Conservation (phyloP, 768 basidiomycete genomes). For the Leccinum longicurvipes region DNA sequence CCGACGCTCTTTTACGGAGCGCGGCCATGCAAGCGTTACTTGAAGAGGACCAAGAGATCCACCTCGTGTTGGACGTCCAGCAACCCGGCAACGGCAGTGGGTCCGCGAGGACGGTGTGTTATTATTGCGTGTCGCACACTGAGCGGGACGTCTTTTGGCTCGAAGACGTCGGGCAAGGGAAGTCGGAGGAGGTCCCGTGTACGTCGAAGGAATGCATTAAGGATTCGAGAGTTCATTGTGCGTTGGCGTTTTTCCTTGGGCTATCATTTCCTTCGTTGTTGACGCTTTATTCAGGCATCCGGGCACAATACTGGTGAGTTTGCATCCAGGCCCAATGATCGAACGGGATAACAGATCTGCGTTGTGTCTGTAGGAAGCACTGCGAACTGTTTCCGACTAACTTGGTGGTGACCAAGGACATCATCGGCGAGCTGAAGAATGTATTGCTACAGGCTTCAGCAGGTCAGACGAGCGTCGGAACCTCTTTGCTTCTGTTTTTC, state of each 20-base stretch:
- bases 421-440: constrained; percentile 19
- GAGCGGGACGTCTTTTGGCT: constrained; percentile 31
- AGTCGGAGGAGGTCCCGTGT: constrained; percentile 20
- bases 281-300: constrained; percentile 20
- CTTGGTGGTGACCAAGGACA: constrained; percentile 16
- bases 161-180: constrained; percentile 19
- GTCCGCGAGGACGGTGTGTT: constrained; percentile 1
- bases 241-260: constrained; percentile 4
- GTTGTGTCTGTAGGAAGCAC: constrained; percentile 22
- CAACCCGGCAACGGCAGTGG: neutral
- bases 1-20: constrained; percentile 5
- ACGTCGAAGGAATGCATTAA: constrained; percentile 18
- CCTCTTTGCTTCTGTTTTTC: neutral
- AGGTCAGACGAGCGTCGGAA: constrained; percentile 11
- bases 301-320: constrained; percentile 30
- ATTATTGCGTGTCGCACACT: constrained; percentile 28
- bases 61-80: constrained; percentile 19
- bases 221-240: constrained; percentile 22
- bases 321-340: too few relatives aligned
- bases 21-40: constrained; percentile 1
- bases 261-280: neutral
- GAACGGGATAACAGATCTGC: neutral
- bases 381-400: constrained; percentile 31
- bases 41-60: constrained; percentile 6
- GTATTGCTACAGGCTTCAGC: constrained; percentile 28